Evolutionary conservation across 2,329 filamentous ascomycete genomes (phyloP).

Genomic region (Penicillium glabrum): DNA sequence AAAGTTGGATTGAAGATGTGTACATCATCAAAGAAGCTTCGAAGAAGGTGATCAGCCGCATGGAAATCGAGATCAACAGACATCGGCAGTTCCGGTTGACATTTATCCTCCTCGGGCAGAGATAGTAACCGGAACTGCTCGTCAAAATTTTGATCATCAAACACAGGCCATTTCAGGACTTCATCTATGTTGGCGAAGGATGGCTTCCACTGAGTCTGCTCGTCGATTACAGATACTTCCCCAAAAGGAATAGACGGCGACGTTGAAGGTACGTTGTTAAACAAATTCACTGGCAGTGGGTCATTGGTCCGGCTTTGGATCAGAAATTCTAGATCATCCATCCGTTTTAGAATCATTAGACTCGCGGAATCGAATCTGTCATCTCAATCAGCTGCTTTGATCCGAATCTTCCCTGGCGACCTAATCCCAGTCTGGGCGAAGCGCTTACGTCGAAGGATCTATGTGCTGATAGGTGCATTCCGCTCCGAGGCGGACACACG

Average conservation of each 20-base stretch:
- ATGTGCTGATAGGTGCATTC: background rate
- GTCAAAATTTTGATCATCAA: background rate
- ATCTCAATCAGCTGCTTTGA: too few species aligned
- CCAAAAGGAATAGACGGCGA: background rate
- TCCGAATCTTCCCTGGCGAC: too few species aligned
- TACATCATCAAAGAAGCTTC: background rate
- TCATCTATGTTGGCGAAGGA: too few species aligned
- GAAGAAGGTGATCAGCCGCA: background rate
- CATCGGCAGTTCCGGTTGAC: background rate
- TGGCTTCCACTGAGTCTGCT: too few species aligned
- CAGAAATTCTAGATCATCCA: background rate
- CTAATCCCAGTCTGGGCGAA: too few species aligned
- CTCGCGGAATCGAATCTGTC: background rate
- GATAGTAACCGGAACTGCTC: background rate
- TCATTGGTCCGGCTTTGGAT: background rate
- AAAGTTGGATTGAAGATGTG: background rate
- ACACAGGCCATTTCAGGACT: background rate
- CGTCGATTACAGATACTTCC: too few species aligned
- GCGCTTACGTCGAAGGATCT: background rate
- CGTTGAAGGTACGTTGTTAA: background rate
- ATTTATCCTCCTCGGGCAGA: background rate
- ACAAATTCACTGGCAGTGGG: too few species aligned
- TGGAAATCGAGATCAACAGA: background rate
- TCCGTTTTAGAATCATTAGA: background rate
- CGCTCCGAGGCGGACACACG: background rate